Evolutionary conservation across 331 rosid genomes (phyloP).

Genomic region (Malus hybrid): DNA sequence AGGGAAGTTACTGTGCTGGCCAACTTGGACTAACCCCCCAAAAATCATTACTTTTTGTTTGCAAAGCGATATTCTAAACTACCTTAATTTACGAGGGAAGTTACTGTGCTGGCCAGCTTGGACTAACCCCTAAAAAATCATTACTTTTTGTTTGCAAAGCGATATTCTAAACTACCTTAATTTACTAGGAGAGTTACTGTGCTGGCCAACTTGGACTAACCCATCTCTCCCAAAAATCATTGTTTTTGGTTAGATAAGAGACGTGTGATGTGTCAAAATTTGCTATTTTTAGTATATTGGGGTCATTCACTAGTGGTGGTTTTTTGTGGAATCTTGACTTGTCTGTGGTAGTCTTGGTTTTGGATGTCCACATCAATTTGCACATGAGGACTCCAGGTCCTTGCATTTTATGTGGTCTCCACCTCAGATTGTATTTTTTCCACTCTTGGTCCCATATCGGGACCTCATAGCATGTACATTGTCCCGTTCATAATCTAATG

Average conservation of each 20-base stretch:
- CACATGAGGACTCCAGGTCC: not conserved
- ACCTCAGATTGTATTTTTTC: not conserved
- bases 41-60: not conserved
- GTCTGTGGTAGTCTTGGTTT: not conserved
- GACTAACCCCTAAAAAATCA: not conserved
- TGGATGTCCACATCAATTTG: not conserved
- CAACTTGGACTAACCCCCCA: not conserved
- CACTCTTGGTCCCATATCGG: not conserved
- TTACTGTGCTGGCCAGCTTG: too few relatives aligned
- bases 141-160: not conserved
- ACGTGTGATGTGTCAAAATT: not conserved
- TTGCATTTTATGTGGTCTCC: constrained; percentile 10
- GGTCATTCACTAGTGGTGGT: not conserved
- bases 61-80: too few relatives aligned
- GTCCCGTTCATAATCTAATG: not conserved
- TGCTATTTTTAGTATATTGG: not conserved
- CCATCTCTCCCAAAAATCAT: not conserved
- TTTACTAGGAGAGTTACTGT: too few relatives aligned
- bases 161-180: not conserved
- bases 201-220: too few relatives aligned
- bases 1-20: rapidly evolving
- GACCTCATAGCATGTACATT: not conserved
- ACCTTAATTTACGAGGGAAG: too few relatives aligned
- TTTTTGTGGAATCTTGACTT: not conserved
- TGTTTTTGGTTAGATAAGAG: not conserved